Evolutionary conservation across 2,329 filamentous ascomycete species (phyloP), one percentile per base, ranked within the genome.

Genomic region (Atkinsonella texensis): DNA sequence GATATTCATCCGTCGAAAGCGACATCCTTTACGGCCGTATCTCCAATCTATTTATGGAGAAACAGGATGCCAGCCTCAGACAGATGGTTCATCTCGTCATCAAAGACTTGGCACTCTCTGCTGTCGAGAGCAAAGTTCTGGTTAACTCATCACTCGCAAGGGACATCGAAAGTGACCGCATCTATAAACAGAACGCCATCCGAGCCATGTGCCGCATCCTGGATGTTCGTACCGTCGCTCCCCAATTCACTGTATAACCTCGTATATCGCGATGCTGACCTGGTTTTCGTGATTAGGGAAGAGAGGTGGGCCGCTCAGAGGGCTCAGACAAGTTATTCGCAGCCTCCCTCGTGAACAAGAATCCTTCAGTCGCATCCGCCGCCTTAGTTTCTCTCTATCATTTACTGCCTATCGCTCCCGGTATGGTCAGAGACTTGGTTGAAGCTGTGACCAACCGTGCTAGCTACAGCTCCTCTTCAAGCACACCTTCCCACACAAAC

Each of bases 71-170:
- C 63, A 91, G 89, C 62, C 78, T 98, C 66, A 89, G 93, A 64
- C 93, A 98, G 76, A 96, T 97, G 90, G 91, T 98, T 49, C 95
- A 97, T 74, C 79, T 97, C 59, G 84, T 96, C 67, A 88, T 97
- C 75, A 98, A 97, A 81, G 93, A 98, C 79, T 78, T 98, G 63
- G 89, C 91, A 59, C 83, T 84, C 69, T 95, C 89, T 23, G 93
- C 93, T 23, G 93, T 93, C 53, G 89, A 97, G 74, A 93, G 98
- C 77, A 94, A 96, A 58, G 98, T 98, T 68, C 97, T 98, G 93
- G 93, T 96, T 56, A 98, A 93, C 17, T 95, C 89, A 71, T 96
- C 91, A 60, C 96, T 98, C 62, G 98, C 97, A 93, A 98, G 98
- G 76, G 93, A 98, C 69, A 96, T 91, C 57, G 88, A 90, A 63